Conservation (phyloP, 2,329 filamentous ascomycete genomes). For the Fusarium pseudonygamai region DNA sequence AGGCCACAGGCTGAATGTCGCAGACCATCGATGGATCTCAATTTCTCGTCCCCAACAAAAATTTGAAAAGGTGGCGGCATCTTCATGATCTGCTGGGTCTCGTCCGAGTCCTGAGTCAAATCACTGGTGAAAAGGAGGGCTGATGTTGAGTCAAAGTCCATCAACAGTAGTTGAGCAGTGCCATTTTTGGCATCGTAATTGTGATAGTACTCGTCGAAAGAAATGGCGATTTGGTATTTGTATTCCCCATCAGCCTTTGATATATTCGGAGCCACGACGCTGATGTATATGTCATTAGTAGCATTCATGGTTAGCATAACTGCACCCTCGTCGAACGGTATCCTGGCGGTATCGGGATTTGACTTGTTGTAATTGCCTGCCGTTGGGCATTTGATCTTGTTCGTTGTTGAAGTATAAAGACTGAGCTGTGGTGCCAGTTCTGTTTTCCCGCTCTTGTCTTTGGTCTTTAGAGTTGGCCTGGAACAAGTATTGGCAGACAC, state of each 20-base stretch:
- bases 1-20: conserved; percentile 86
- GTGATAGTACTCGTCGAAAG: conserved; percentile 82
- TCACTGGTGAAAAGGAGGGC: conserved; percentile 83
- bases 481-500: conserved; percentile 88
- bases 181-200: conserved; percentile 57
- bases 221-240: conserved; percentile 84
- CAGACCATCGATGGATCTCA: conserved; percentile 72
- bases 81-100: conserved; percentile 64
- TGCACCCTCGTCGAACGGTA: conserved; percentile 73
- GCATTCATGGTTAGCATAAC: conserved; percentile 70
- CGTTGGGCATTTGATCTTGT: conserved; percentile 44
- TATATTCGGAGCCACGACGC: conserved; percentile 75
- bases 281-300: conserved; percentile 77
- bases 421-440: conserved; percentile 73
- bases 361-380: conserved; percentile 32
- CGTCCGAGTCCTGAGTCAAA: conserved; percentile 66
- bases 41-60: conserved; percentile 74
- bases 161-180: conserved; percentile 71
- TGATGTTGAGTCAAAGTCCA: conserved; percentile 84
- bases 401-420: conserved; percentile 76
- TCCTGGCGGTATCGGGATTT: conserved; percentile 39
- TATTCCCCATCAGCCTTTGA: conserved; percentile 73
- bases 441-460: conserved; percentile 17
- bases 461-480: conserved; percentile 66
- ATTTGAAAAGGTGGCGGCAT: conserved; percentile 74